Evolutionary conservation across 306 rosid genomes (phyloP).

Genomic region (Medicago arabica): DNA sequence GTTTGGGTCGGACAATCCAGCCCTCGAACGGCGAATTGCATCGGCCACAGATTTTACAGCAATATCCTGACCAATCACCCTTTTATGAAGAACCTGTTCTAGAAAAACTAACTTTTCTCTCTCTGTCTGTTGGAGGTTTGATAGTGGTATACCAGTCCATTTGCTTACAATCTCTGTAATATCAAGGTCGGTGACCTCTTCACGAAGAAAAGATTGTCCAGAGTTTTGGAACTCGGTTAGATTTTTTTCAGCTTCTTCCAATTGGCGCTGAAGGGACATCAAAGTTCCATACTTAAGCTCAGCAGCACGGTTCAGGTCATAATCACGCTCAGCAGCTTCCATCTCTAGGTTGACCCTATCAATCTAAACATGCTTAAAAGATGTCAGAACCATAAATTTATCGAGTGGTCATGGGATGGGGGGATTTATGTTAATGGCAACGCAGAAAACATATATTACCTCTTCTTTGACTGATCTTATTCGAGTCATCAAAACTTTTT

Average conservation of each 20-base stretch:
- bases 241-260: conserved; percentile 84
- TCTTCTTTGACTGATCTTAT: conserved; percentile 93
- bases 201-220: conserved; percentile 77
- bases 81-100: conserved; percentile 78
- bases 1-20: conserved; percentile 92
- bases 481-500: conserved; percentile 76
- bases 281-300: conserved; percentile 94
- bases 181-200: conserved; percentile 93
- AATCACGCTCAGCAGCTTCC: conserved; percentile 96
- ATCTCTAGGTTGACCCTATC: conserved; percentile 97
- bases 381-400: conserved; percentile 17
- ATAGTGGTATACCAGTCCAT: conserved; percentile 90
- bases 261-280: conserved; percentile 76
- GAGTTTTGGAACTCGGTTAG: conserved; percentile 69
- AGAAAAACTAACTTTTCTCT: conserved; percentile 78
- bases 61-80: conserved; percentile 81
- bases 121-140: conserved; percentile 91
- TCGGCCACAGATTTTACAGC: conserved; percentile 91
- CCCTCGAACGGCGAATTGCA: conserved; percentile 96
- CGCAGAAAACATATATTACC: conserved; percentile 55
- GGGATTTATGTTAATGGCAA: neutral
- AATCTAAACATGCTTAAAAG: conserved; percentile 58
- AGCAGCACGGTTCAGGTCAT: conserved; percentile 92
- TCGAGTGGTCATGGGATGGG: neutral
- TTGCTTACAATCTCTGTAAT: conserved; percentile 91